These are phyloP conservation scores for Polyplosphaeria fusca DNA, from an alignment of 495 filamentous ascomycete genomes.

Conservation along the genomic window DNA sequence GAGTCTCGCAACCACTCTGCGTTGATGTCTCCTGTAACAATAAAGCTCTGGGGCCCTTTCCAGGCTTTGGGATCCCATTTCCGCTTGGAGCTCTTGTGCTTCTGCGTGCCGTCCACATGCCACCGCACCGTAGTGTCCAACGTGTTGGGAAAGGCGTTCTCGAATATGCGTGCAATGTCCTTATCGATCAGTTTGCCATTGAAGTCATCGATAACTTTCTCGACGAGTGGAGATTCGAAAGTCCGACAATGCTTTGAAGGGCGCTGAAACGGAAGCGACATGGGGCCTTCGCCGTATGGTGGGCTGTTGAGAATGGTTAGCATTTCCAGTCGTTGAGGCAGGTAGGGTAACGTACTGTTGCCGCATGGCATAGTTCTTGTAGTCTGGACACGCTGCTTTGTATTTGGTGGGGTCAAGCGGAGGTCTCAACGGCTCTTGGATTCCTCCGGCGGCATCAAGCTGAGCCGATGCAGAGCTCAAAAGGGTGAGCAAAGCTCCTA, in stretches of 20 bases:
- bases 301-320: slow-evolving; percentile 45
- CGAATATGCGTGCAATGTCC: slow-evolving; percentile 89
- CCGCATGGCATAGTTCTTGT: slow-evolving; percentile 47
- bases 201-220: slow-evolving; percentile 80
- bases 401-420: slow-evolving; percentile 37
- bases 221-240: slow-evolving; percentile 79
- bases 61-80: slow-evolving; percentile 56
- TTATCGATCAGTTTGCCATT: slow-evolving; percentile 75
- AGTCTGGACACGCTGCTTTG: slow-evolving; percentile 48
- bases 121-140: slow-evolving; percentile 87
- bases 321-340: neutral
- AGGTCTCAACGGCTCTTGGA: slow-evolving; percentile 24
- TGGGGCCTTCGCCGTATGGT: slow-evolving; percentile 74
- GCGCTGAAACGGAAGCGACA: slow-evolving; percentile 85
- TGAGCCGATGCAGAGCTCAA: neutral
- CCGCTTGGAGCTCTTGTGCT: slow-evolving; percentile 36
- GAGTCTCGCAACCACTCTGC: slow-evolving; percentile 98
- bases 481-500: neutral
- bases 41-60: slow-evolving; percentile 85
- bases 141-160: slow-evolving; percentile 96
- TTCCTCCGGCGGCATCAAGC: slow-evolving; percentile 1
- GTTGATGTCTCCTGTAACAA: slow-evolving; percentile 98
- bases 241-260: slow-evolving; percentile 79
- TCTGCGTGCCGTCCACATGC: slow-evolving; percentile 57
- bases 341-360: slow-evolving; percentile 42